Evolutionary conservation across 2,329 filamentous ascomycete species (phyloP).

Genomic region (Aspergillus aculeatinus): DNA sequence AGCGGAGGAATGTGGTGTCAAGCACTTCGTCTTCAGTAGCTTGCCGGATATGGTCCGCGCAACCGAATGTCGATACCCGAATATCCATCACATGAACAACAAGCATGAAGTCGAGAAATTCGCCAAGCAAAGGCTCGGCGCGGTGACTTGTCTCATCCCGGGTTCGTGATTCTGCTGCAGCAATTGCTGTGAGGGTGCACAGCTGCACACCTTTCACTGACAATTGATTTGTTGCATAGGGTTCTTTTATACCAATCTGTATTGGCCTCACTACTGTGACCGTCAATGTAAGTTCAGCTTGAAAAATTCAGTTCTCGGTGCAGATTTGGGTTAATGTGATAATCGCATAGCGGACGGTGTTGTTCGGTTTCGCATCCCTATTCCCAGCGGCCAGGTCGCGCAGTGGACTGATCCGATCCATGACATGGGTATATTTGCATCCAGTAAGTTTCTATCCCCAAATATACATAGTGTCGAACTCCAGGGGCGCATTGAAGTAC

Average conservation of each 20-base stretch:
- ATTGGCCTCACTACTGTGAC: constrained; percentile 15
- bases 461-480: neutral
- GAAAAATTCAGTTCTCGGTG: fast-evolving
- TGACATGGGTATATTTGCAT: constrained; percentile 21
- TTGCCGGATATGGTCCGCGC: constrained; percentile 17
- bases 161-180: constrained; percentile 11
- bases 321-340: neutral
- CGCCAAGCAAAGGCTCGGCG: constrained; percentile 13
- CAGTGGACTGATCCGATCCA: constrained; percentile 20
- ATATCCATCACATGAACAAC: constrained; percentile 19
- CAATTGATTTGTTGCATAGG: constrained; percentile 5
- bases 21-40: constrained; percentile 22
- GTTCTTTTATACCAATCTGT: constrained; percentile 19
- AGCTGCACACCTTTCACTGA: neutral
- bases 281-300: neutral
- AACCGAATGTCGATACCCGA: constrained; percentile 11
- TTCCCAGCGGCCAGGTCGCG: constrained; percentile 9
- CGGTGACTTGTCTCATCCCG: constrained; percentile 15
- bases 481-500: neutral
- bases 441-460: constrained; percentile 11
- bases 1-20: constrained; percentile 13
- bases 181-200: too few relatives aligned
- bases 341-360: constrained; percentile 13
- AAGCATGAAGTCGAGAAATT: constrained; percentile 16
- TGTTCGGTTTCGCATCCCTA: constrained; percentile 17